Evolutionary conservation across 768 basidiomycete genomes (phyloP), one percentile per base, ranked within the genome.

Genomic region (Suillus plorans): DNA sequence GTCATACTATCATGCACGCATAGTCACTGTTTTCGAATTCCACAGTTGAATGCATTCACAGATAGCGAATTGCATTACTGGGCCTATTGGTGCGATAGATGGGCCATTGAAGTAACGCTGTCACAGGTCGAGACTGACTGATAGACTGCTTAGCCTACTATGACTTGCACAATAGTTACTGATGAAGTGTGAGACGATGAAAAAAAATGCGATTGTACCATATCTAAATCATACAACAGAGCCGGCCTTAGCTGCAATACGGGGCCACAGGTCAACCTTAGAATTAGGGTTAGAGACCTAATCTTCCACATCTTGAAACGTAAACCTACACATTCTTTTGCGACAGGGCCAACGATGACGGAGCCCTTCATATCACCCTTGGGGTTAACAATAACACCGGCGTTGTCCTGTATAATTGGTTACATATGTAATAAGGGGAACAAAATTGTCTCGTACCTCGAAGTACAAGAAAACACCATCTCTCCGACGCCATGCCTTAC

Each of bases 321-420:
- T 39, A 9, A 50, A 89, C 93, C 49, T 77, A 95, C 93, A 76
- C 97, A 99, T 94, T 98, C 97, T 88, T 99, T 99, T 82, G 97
- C 97, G 67, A 99, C 94, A 47, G 95, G 95, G 64, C 95, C 95
- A 42, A 95, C 93, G 76, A 97, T 97, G 66, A 94, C 93, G 61
- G 94, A 96, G 59, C 97, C 97, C 85, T 99, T 99, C 97, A 99
- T 99, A 84, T 99, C 97, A 73, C 97, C 97, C 86, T 98, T 98
- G 75, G 93, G 91, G 84, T 97, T 98, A 73, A 98, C 95, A 67
- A 97, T 97, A 63, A 97, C 95, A 78, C 95, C 95, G 50, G 95
- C 95, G 76, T 96, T 96, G 80, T 97, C 95, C 90, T 90, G 47
- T 31, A 13, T 2, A 52, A 37, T 34, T 37, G 12, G 13, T 63